Evolutionary conservation across 257 asterid species (phyloP).

Genomic region (Marsdenia floribunda): DNA sequence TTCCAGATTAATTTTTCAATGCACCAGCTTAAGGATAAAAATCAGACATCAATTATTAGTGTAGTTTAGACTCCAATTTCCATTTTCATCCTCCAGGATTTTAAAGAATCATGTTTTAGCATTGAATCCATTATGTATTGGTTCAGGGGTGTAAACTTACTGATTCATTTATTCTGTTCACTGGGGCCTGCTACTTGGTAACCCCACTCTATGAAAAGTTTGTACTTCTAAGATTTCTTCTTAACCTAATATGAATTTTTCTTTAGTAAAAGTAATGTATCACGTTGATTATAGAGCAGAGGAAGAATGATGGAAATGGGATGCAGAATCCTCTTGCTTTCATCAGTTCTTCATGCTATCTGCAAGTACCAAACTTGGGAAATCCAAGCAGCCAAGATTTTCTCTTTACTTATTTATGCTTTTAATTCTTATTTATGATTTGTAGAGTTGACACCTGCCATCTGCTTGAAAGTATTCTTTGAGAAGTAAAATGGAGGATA

Average conservation of each 20-base stretch:
- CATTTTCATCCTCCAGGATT: background rate
- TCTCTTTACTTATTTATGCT: background rate
- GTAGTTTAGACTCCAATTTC: background rate
- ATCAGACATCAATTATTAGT: background rate
- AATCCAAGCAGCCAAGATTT: background rate
- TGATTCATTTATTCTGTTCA: background rate
- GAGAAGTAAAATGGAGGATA: background rate
- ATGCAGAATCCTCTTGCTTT: background rate
- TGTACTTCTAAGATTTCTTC: background rate
- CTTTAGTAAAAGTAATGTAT: background rate
- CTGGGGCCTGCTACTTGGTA: background rate
- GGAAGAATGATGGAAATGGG: background rate
- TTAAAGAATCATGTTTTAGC: background rate
- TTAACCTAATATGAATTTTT: background rate
- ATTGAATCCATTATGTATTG: background rate
- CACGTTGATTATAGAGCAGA: background rate
- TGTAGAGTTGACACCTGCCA: background rate
- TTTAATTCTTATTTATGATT: background rate
- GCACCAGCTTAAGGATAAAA: background rate
- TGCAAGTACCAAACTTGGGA: background rate
- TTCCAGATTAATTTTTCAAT: background rate
- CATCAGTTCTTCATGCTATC: background rate
- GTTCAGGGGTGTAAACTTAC: background rate
- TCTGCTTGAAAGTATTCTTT: background rate
- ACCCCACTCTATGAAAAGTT: background rate